Evolutionary conservation across 345 rosid genomes (phyloP).

Genomic region (Murraya paniculata): DNA sequence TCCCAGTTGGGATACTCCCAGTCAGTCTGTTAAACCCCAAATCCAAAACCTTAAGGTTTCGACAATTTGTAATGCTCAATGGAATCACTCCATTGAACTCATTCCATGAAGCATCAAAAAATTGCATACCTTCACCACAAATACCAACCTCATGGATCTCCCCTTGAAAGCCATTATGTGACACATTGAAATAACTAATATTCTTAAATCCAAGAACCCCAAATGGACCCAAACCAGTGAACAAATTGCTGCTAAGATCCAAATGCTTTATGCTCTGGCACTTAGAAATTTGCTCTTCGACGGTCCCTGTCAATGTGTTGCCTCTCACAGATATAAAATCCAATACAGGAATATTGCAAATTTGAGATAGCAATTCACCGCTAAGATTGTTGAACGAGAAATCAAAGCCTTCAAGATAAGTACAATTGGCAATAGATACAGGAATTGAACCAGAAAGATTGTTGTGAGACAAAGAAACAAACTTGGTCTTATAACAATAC

Average conservation of each 20-base stretch:
- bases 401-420: slow-evolving; percentile 75
- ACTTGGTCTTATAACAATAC: slow-evolving; percentile 70
- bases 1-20: slow-evolving; percentile 61
- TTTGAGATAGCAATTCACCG: slow-evolving; percentile 59
- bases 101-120: slow-evolving; percentile 79
- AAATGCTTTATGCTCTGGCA: slow-evolving; percentile 59
- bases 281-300: slow-evolving; percentile 46
- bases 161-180: slow-evolving; percentile 66
- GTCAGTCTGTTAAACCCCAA: slow-evolving; percentile 70
- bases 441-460: slow-evolving; percentile 74
- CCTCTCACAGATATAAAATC: slow-evolving; percentile 58
- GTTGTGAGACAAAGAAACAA: slow-evolving; percentile 72
- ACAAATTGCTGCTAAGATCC: slow-evolving; percentile 76
- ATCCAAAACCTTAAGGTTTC: slow-evolving; percentile 68
- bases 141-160: slow-evolving; percentile 49
- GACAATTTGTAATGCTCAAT: slow-evolving; percentile 55
- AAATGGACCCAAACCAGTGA: slow-evolving; percentile 69
- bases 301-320: slow-evolving; percentile 65
- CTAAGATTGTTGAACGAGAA: slow-evolving; percentile 70
- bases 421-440: slow-evolving; percentile 59
- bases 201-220: slow-evolving; percentile 55
- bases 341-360: slow-evolving; percentile 63
- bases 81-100: slow-evolving; percentile 62
- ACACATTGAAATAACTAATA: slow-evolving; percentile 63
- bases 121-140: slow-evolving; percentile 58